Base-by-base conservation (phyloP, 345 rosid genomes). In the Populus simonii region DNA sequence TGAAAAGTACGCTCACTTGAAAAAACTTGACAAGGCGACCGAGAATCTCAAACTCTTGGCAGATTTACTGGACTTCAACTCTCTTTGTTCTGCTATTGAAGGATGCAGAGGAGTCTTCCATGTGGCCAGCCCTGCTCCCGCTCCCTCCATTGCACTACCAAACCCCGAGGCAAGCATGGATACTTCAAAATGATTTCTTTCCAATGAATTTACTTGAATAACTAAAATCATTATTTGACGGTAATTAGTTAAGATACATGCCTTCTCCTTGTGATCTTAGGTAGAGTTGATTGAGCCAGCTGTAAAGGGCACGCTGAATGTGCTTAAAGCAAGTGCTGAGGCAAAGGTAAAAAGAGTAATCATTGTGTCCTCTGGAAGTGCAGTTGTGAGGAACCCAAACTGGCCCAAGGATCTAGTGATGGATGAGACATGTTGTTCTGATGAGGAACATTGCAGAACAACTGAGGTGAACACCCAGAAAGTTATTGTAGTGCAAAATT, bases 361-460 rank as follows among this genome's bases (percentile, higher is more conserved):
- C 67, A 66, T 82, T 16, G 97, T 91, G 31, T 93, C 97, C 70
- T 91, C 93, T 55, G 82, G 3, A 9, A 77, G 82, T 73, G 90
- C 96, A 18, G 81, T 89, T 78, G 2, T 0, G 36, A 16, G 85
- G 80, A 90, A 88, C 76, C 96, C 97, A 59, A 1, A 7, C 7
- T 91, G 90, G 93, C 89, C 94, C 3, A 81, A 81, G 77, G 80
- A 74, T 83, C 78, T 74, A 80, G 77, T 83, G 22, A 82, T 71
- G 83, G 90, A 87, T 75, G 95, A 91, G 83, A 27, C 78, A 0
- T 86, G 90, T 78, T 91, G 94, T 93, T 91, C 97, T 57, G 86
- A 89, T 67, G 75, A 75, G 80, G 92, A 90, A 25, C 88, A 80
- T 72, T 90, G 89, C 83, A 80, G 70, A 70, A 62, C 87, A 62